Percentiles rank a stretch among this genome's conserved stretches.
Conservation (phyloP, 495 filamentous ascomycete genomes). For the Penicillium simplicissimum region DNA sequence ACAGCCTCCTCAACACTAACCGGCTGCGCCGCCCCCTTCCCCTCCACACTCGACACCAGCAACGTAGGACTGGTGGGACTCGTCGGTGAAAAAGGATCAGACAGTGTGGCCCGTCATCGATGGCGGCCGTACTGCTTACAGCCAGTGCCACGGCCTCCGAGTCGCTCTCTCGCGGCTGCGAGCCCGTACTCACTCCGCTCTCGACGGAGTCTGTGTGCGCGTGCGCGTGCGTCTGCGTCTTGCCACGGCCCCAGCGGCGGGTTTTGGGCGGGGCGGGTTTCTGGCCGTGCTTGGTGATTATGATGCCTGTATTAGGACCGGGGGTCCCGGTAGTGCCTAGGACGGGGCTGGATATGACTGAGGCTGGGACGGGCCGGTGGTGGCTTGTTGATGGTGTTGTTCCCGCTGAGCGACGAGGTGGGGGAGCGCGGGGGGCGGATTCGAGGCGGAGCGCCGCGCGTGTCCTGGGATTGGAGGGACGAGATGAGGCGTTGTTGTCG, state of each 20-base stretch:
- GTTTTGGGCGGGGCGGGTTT: conserved; percentile 43
- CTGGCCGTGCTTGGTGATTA: conserved; percentile 28
- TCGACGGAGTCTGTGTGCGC: conserved; percentile 28
- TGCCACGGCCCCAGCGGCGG: conserved; percentile 40
- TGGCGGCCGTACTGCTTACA: background rate
- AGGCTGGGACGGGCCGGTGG: conserved; percentile 24
- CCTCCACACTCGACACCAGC: conserved; percentile 17
- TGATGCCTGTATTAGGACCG: conserved; percentile 1
- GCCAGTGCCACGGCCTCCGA: conserved; percentile 15
- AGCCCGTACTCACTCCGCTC: conserved; percentile 22
- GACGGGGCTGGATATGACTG: background rate
- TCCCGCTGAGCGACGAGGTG: conserved; percentile 38
- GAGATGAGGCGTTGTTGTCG: conserved; percentile 30
- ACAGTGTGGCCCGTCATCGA: conserved; percentile 1
- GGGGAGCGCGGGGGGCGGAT: conserved; percentile 43
- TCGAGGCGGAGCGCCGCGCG: conserved; percentile 40
- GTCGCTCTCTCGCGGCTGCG: conserved; percentile 20
- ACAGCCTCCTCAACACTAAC: conserved; percentile 44
- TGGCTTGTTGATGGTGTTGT: conserved; percentile 30
- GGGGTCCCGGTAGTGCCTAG: background rate
- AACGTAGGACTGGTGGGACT: conserved; percentile 29
- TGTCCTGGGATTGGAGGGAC: conserved; percentile 26
- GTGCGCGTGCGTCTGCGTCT: conserved; percentile 18
- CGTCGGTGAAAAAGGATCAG: conserved; percentile 30
- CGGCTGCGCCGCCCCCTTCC: conserved; percentile 7